phyloP scores from a whole-genome alignment of 257 asterid species.

The Jacaranda mimosifolia region DNA sequence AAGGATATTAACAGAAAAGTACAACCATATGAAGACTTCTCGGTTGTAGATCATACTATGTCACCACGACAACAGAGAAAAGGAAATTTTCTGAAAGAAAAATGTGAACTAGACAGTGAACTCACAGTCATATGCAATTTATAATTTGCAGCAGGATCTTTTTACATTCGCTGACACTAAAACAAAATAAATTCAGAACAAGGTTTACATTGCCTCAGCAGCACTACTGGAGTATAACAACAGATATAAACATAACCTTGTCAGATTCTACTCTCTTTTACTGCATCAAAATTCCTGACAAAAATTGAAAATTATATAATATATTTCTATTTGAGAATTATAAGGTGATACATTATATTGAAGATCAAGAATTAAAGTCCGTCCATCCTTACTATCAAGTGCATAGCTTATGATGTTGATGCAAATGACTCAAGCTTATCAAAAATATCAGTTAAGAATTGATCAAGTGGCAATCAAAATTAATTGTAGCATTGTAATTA shows the following conservation, averaged over 20 bases:
- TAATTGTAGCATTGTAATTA: background rate
- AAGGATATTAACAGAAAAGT: slow-evolving; percentile 6
- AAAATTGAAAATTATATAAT: background rate
- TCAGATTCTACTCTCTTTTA: slow-evolving; percentile 7
- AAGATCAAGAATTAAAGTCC: slow-evolving; percentile 11
- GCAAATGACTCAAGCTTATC: background rate
- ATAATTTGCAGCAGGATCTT: slow-evolving; percentile 16
- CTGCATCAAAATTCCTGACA: background rate
- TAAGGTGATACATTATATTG: slow-evolving; percentile 1
- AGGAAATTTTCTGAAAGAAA: slow-evolving; percentile 16
- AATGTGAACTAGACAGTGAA: background rate
- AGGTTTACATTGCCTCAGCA: slow-evolving; percentile 17
- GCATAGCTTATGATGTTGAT: background rate
- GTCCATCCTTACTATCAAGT: slow-evolving; percentile 21
- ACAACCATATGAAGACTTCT: background rate
- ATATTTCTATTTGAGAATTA: background rate
- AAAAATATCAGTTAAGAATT: background rate
- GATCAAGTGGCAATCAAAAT: slow-evolving; percentile 27
- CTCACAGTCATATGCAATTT: slow-evolving; percentile 1
- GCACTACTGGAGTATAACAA: slow-evolving; percentile 13
- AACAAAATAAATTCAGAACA: slow-evolving; percentile 15
- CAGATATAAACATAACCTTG: background rate
- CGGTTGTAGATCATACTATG: background rate
- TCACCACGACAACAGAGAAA: slow-evolving; percentile 21
- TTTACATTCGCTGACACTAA: background rate